These are phyloP conservation scores for Quillaja saponaria DNA, from an alignment of 306 rosid genomes.

Conservation along the genomic window DNA sequence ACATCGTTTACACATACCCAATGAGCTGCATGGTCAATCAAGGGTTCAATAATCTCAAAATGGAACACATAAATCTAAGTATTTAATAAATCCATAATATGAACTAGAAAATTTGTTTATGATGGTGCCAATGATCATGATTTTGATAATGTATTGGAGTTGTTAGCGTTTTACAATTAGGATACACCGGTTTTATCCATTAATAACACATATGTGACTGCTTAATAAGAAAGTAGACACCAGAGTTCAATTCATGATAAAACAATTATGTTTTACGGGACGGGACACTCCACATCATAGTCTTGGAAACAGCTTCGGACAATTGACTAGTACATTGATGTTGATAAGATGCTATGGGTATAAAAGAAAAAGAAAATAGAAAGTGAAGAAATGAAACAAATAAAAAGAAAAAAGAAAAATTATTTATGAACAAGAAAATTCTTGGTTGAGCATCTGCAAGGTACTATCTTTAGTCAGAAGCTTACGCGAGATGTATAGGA, in stretches of 20 bases:
- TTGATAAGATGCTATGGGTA: too few relatives aligned
- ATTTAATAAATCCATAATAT: not conserved
- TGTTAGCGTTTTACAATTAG: not conserved
- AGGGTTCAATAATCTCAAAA: not conserved
- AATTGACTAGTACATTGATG: too few relatives aligned
- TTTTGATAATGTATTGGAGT: too few relatives aligned
- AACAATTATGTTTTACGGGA: constrained; percentile 2
- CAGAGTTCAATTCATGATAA: constrained; percentile 5
- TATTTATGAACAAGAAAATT: constrained; percentile 1
- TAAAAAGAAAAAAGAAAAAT: not conserved
- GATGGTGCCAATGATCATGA: too few relatives aligned
- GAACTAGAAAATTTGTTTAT: not conserved
- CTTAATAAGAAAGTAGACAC: not conserved
- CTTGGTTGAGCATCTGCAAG: not conserved
- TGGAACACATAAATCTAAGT: too few relatives aligned
- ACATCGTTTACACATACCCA: constrained; percentile 85
- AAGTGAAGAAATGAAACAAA: not conserved
- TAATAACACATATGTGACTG: not conserved
- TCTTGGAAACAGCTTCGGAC: too few relatives aligned
- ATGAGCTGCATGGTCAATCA: constrained; percentile 47
- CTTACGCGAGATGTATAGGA: constrained; percentile 7
- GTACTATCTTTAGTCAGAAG: constrained; percentile 1
- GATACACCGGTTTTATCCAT: too few relatives aligned
- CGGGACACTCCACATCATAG: too few relatives aligned
- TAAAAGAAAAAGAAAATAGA: too few relatives aligned